Evolutionary conservation across 495 filamentous ascomycete species (phyloP).

Genomic region (Penicillium paradoxum): DNA sequence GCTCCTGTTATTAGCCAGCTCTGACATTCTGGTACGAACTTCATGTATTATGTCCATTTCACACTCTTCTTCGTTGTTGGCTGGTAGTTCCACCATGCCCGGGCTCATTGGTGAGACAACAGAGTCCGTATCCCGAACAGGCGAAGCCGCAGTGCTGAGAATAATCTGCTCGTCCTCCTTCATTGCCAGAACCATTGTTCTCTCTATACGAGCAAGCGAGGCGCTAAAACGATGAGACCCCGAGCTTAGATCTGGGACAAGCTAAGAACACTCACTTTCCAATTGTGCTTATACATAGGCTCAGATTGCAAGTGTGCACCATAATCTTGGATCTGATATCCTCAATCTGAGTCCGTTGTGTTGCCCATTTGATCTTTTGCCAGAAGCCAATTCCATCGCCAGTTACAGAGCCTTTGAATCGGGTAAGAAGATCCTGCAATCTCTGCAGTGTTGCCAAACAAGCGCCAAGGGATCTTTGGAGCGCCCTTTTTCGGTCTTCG

Average conservation of each 20-base stretch:
- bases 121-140: constrained; percentile 6
- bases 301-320: constrained; percentile 32
- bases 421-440: constrained; percentile 25
- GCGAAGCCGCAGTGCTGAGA: background rate
- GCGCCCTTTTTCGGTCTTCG: constrained; percentile 20
- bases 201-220: constrained; percentile 26
- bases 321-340: constrained; percentile 35
- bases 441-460: constrained; percentile 26
- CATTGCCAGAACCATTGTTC: constrained; percentile 21
- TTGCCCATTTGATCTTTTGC: constrained; percentile 34
- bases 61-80: constrained; percentile 1
- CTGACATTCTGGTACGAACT: background rate
- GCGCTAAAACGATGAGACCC: constrained; percentile 18
- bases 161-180: constrained; percentile 19
- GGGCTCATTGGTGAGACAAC: constrained; percentile 6
- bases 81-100: background rate
- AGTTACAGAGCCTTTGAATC: constrained; percentile 24
- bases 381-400: constrained; percentile 30
- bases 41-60: background rate
- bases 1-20: background rate
- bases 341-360: constrained; percentile 30
- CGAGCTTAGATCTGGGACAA: background rate
- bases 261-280: constrained; percentile 25
- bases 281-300: constrained; percentile 35
- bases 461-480: constrained; percentile 27